Percentiles rank a stretch among this genome's conserved stretches.
phyloP scores from a whole-genome alignment of 257 asterid genomes.

The Capsicum pubescens region DNA sequence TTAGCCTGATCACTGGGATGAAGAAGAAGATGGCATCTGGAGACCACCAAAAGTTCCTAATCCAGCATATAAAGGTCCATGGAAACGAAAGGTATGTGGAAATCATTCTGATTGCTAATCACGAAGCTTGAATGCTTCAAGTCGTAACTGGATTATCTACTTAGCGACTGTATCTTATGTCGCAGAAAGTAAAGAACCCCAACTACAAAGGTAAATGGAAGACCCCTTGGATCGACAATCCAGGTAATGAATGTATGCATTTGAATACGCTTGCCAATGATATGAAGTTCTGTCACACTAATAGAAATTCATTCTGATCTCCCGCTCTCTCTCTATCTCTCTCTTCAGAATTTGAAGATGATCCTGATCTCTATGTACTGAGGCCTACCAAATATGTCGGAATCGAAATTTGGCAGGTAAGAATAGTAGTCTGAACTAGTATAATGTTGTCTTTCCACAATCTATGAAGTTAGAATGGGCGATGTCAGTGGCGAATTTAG shows the following conservation, averaged over 20 bases:
- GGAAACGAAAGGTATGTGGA: slow-evolving; percentile 37
- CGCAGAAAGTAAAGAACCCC: slow-evolving; percentile 41
- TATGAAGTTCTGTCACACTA: neutral
- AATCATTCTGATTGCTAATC: neutral
- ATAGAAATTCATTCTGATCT: slow-evolving; percentile 16
- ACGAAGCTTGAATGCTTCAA: slow-evolving; percentile 19
- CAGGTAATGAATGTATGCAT: slow-evolving; percentile 33
- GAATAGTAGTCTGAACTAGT: neutral
- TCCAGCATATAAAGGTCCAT: slow-evolving; percentile 43
- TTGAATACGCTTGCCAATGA: neutral
- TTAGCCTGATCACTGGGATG: slow-evolving; percentile 45
- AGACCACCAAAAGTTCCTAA: slow-evolving; percentile 38
- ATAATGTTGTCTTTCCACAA: slow-evolving; percentile 18
- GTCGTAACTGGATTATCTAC: slow-evolving; percentile 17
- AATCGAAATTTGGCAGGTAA: slow-evolving; percentile 45
- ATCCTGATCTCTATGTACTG: slow-evolving; percentile 41
- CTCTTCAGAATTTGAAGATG: slow-evolving; percentile 42
- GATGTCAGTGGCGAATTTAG: neutral
- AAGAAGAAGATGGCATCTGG: slow-evolving; percentile 44
- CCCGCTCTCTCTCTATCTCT: slow-evolving; percentile 14
- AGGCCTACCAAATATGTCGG: slow-evolving; percentile 38
- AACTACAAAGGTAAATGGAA: slow-evolving; percentile 45
- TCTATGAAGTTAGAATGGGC: neutral
- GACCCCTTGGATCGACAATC: slow-evolving; percentile 43
- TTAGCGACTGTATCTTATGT: neutral